Base-by-base conservation (phyloP, 306 rosid species). In the Lathyrus aphaca region DNA sequence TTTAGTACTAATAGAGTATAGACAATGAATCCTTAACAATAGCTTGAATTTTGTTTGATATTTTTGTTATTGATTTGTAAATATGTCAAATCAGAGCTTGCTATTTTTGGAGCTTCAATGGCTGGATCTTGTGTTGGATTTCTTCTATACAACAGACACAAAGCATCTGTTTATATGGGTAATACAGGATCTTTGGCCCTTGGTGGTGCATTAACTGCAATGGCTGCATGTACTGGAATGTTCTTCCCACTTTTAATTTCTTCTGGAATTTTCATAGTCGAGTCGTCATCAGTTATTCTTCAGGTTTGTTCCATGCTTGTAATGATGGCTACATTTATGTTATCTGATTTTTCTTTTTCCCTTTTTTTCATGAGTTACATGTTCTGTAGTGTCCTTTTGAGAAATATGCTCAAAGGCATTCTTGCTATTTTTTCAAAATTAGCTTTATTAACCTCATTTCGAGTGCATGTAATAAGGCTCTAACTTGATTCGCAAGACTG, bases 61-160 rank as follows among this genome's bases (percentile, higher is more conserved):
- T 15, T 35, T 46, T 63, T 48, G 55, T 62, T 46, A 64, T 46
- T 69, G 67, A 74, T 79, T 45, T 68, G 21, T 40, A 4, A 60
- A 54, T 51, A 64, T 83, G 53, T 51, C 27, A 74, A 79, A 82
- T 66, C 91, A 94, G 98, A 87, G 58, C 89, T 94, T 76, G 86
- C 97, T 19, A 79, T 90, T 72, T 94, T 94, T 78, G 98, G 98
- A 75, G 97, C 95, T 67, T 94, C 98, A 74, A 90, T 94, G 98
- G 96, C 97, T 55, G 98, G 98, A 81, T 90, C 98, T 54, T 94
- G 98, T 80, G 94, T 85, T 61, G 98, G 98, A 62, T 94, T 94
- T 85, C 98, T 94, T 75, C 81, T 90, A 77, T 89, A 94, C 88
- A 90, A 94, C 75, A 85, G 97, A 66, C 84, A 86, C 83, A 94